These are phyloP conservation scores for Xerocomus potaroensis DNA, from an alignment of 768 basidiomycete genomes.

Conservation along the genomic window DNA sequence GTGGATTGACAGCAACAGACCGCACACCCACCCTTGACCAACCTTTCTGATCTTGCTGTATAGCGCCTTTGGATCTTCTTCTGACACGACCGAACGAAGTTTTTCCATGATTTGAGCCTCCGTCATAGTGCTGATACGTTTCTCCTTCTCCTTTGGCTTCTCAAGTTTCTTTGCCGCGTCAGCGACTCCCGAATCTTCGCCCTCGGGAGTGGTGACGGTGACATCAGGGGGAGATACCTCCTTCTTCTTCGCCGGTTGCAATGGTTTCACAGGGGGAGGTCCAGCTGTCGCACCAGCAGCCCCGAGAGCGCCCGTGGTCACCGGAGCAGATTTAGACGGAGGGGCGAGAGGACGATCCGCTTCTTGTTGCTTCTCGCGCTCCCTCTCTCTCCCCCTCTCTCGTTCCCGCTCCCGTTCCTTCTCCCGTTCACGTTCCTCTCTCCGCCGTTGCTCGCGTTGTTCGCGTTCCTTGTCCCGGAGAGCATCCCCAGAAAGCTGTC, in stretches of 20 bases:
- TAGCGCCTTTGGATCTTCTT: constrained; percentile 81
- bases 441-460: constrained; percentile 36
- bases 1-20: neutral
- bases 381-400: constrained; percentile 30
- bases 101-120: constrained; percentile 99
- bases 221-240: constrained; percentile 35
- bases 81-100: constrained; percentile 79
- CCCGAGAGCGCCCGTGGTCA: constrained; percentile 41
- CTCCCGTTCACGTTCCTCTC: constrained; percentile 33
- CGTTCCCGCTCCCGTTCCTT: constrained; percentile 35
- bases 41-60: constrained; percentile 99
- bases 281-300: constrained; percentile 49
- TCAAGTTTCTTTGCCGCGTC: constrained; percentile 71
- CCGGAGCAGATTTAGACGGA: constrained; percentile 44
- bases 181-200: constrained; percentile 47
- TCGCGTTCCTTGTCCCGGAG: constrained; percentile 36
- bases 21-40: constrained; percentile 82
- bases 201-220: constrained; percentile 49
- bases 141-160: constrained; percentile 55
- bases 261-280: constrained; percentile 64
- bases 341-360: constrained; percentile 37
- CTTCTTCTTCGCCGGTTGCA: constrained; percentile 71
- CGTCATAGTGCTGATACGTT: constrained; percentile 93
- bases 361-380: constrained; percentile 29
- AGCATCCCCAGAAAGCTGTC: constrained; percentile 39